A percentile compares a stretch with the other conserved stretches of the same genome.
phyloP scores from a whole-genome alignment of 2,329 filamentous ascomycete genomes.

The Apiospora marii region DNA sequence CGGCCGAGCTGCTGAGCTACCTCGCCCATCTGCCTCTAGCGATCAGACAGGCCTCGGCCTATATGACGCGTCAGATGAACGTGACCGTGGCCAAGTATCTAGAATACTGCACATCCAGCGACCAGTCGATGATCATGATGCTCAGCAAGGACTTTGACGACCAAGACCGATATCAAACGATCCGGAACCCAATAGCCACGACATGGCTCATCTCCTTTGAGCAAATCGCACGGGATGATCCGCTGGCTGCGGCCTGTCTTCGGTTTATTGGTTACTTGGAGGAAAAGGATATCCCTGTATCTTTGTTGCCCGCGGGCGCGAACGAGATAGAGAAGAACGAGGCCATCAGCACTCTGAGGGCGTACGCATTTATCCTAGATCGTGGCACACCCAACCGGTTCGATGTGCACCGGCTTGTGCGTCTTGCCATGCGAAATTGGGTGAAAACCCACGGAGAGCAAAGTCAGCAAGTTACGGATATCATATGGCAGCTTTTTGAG shows the following conservation, averaged over 20 bases:
- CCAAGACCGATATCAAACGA: neutral
- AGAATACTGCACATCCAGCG: neutral
- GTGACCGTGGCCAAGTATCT: neutral
- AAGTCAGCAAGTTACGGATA: neutral
- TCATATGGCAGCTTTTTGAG: neutral
- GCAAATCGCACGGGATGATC: neutral
- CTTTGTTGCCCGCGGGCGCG: neutral
- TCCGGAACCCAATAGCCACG: neutral
- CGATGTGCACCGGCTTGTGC: slow-evolving; percentile 9
- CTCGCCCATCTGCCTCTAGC: neutral
- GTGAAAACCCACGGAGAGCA: neutral
- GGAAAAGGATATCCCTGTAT: slow-evolving; percentile 1
- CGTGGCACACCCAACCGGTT: neutral
- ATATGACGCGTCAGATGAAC: neutral
- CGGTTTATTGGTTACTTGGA: neutral
- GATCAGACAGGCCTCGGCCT: neutral
- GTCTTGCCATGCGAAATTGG: neutral
- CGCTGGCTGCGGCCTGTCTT: neutral
- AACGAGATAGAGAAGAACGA: neutral
- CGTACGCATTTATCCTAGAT: slow-evolving; percentile 6
- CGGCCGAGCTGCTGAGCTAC: neutral
- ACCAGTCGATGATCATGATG: neutral
- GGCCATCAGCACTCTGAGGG: neutral
- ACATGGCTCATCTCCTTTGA: slow-evolving; percentile 3
- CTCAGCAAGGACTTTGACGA: slow-evolving; percentile 5